A percentile compares a stretch with the other conserved stretches of the same genome.
Conservation (phyloP, 2,329 filamentous ascomycete genomes). For the Coniochaeta pulveracea region DNA sequence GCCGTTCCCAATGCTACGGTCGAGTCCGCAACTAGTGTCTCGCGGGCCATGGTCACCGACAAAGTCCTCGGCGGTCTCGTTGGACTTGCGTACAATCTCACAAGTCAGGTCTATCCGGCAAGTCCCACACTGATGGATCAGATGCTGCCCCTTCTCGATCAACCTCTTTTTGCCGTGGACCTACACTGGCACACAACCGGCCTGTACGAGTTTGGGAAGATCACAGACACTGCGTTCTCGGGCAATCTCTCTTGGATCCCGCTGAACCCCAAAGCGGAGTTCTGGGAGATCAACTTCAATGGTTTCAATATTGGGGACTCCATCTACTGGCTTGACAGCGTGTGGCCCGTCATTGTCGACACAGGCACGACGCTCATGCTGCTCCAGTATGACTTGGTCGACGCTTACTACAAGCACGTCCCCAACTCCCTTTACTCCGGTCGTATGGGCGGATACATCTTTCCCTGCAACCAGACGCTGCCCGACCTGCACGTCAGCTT, state of each 20-base stretch:
- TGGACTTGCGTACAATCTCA: constrained; percentile 35
- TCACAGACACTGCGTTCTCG: constrained; percentile 26
- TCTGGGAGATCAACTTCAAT: constrained; percentile 26
- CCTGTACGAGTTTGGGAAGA: constrained; percentile 38
- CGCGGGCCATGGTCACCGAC: constrained; percentile 27
- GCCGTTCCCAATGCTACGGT: constrained; percentile 32
- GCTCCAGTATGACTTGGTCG: constrained; percentile 41
- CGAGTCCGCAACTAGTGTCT: constrained; percentile 33
- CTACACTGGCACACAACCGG: constrained; percentile 34
- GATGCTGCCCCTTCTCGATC: constrained; percentile 26
- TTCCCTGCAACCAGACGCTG: constrained; percentile 34
- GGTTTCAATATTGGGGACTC: constrained; percentile 21
- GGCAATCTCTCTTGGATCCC: constrained; percentile 29
- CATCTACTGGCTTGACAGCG: constrained; percentile 23
- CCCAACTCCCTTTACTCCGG: constrained; percentile 40
- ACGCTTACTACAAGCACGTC: constrained; percentile 41
- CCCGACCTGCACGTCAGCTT: constrained; percentile 41
- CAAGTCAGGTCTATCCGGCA: constrained; percentile 29
- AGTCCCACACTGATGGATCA: constrained; percentile 33
- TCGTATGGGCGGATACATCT: constrained; percentile 35
- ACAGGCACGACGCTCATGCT: constrained; percentile 60
- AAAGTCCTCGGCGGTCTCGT: constrained; percentile 36
- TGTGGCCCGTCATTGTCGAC: constrained; percentile 48
- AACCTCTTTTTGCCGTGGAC: constrained; percentile 37
- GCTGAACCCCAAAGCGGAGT: constrained; percentile 40